These are phyloP conservation scores for Zostera marina DNA, from an alignment of 116 monocot species.

Conservation along the genomic window DNA sequence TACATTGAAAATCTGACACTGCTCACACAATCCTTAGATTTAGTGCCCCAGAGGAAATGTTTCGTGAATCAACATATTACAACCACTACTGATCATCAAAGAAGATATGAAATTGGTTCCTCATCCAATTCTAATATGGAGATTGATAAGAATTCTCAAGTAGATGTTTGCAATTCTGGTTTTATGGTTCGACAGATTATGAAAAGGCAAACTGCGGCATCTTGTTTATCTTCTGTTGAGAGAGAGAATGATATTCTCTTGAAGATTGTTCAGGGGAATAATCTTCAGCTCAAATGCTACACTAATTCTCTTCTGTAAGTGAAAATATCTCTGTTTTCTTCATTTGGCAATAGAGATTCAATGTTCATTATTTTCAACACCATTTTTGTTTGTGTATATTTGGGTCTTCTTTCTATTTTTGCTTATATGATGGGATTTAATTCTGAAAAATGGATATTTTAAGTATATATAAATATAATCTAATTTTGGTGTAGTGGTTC, in stretches of 20 bases:
- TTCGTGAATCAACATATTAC: constrained; percentile 2
- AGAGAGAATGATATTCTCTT: constrained; percentile 16
- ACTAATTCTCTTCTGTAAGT: constrained; percentile 1
- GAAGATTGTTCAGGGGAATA: constrained; percentile 12
- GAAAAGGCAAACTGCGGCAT: constrained; percentile 28
- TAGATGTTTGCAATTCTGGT: constrained; percentile 16
- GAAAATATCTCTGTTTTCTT: background rate
- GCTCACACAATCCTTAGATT: constrained; percentile 25
- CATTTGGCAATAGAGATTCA: too few relatives aligned
- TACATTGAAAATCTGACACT: constrained; percentile 28
- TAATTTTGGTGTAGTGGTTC: too few relatives aligned
- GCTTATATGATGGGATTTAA: too few relatives aligned
- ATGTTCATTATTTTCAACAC: too few relatives aligned
- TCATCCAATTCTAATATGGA: background rate
- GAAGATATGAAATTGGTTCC: background rate
- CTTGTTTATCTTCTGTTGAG: constrained; percentile 31
- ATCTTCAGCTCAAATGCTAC: constrained; percentile 1
- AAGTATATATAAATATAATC: too few relatives aligned
- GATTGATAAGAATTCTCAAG: background rate
- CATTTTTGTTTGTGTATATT: too few relatives aligned
- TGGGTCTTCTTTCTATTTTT: too few relatives aligned
- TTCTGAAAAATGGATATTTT: too few relatives aligned
- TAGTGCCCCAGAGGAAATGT: constrained; percentile 4
- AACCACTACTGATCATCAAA: background rate
- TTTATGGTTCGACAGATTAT: constrained; percentile 40